Base-by-base conservation (phyloP, 805 yeast genomes). In the Saccharomyces cerevisiae region DNA sequence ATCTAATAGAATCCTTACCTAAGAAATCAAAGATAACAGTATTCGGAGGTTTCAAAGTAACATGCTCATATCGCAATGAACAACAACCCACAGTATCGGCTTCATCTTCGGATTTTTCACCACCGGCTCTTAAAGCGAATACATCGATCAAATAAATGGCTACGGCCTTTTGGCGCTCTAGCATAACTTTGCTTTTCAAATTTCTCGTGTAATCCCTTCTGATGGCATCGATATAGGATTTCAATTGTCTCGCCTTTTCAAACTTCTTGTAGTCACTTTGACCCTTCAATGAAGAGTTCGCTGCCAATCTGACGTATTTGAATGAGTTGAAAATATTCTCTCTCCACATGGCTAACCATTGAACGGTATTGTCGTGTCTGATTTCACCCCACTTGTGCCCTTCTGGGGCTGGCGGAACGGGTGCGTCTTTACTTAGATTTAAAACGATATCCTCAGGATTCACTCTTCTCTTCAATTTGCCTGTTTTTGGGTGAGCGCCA, bases 1-100 rank as follows among this genome's bases (percentile, higher is more conserved):
- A 92, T 62, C 97, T 76, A 59, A 92, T 89, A 6, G 97, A 89
- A 73, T 92, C 97, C 66, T 91, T 91, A 84, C 98, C 98, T 59
- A 92, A 76, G 68, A 91, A 91, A 70, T 91, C 98, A 73, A 91
- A 90, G 9, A 86, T 79, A 14, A 92, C 97, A 4, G 79, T 85
- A 60, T 82, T 82, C 8, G 97, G 97, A 2, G 96, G 96, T 60
- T 81, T 81, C 55, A 92, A 76, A 0, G 91, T 84, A 47, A 92
- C 80, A 70, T 91, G 98, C 68, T 91, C 98, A 65, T 75, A 91
- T 64, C 98, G 76, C 60, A 92, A 78, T 0, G 97, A 91, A 73
- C 98, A 92, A 72, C 98, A 92, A 48, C 98, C 98, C 48, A 92
- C 98, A 1, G 98, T 92, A 68, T 92, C 98, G 2, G 98, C 98